Percentiles rank a stretch among this genome's conserved stretches.
phyloP scores from a whole-genome alignment of 2,329 filamentous ascomycete species.

The Ampelomyces quisqualis region DNA sequence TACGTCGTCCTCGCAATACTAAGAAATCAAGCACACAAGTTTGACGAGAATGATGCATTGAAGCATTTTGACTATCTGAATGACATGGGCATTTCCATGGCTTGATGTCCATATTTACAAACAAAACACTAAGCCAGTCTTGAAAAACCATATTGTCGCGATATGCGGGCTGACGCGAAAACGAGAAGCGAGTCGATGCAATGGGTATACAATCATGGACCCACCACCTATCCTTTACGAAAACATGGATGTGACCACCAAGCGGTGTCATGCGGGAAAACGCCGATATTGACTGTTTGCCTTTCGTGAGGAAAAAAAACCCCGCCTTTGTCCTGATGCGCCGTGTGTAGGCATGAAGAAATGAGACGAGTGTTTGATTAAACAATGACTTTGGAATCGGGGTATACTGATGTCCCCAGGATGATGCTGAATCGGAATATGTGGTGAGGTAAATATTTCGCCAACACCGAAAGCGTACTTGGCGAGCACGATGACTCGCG shows the following conservation, averaged over 20 bases:
- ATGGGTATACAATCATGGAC: conserved; percentile 43
- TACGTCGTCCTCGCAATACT: no score
- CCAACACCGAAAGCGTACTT: no score
- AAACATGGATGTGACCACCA: conserved; percentile 11
- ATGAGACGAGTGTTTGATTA: conserved; percentile 8
- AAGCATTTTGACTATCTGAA: conserved; percentile 1
- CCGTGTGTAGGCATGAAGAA: conserved; percentile 8
- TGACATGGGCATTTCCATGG: not conserved
- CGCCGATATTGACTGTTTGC: conserved; percentile 14
- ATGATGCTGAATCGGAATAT: not conserved
- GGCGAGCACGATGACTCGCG: not conserved
- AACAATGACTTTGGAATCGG: conserved; percentile 10
- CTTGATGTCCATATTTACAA: conserved; percentile 5
- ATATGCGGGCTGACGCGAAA: conserved; percentile 15
- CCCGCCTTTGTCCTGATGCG: no score
- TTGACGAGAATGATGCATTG: not conserved
- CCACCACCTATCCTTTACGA: conserved; percentile 21
- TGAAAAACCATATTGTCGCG: conserved; percentile 8
- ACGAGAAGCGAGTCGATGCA: conserved; percentile 19
- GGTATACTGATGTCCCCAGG: not conserved
- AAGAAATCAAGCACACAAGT: not conserved
- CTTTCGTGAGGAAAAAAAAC: not conserved
- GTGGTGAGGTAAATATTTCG: not conserved
- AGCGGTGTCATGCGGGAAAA: conserved; percentile 13
- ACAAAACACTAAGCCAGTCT: conserved; percentile 16